These are phyloP conservation scores for Stenocarpella maydis DNA, from an alignment of 2,329 filamentous ascomycete genomes.

Conservation along the genomic window DNA sequence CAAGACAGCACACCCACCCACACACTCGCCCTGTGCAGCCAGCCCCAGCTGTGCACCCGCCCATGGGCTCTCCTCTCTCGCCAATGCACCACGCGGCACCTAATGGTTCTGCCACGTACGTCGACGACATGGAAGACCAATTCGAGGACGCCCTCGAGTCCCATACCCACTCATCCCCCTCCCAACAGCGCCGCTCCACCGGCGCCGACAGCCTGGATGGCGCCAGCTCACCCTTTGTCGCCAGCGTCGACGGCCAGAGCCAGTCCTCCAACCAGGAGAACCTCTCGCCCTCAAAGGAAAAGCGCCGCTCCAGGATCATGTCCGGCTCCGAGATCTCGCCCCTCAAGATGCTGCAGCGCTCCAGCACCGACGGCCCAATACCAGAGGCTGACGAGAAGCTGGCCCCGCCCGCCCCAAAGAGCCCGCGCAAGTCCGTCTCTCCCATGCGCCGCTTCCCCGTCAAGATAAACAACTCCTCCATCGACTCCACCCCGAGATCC, in stretches of 20 bases:
- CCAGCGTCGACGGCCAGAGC: conserved; percentile 45
- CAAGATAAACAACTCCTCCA: conserved; percentile 57
- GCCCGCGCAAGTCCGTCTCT: conserved; percentile 55
- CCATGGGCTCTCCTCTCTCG: conserved; percentile 32
- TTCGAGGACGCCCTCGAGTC: conserved; percentile 29
- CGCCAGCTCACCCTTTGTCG: conserved; percentile 45
- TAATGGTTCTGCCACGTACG: conserved; percentile 21
- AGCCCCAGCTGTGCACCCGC: conserved; percentile 11
- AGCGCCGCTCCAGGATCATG: conserved; percentile 61
- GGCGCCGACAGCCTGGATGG: conserved; percentile 38
- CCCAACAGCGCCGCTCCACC: conserved; percentile 29
- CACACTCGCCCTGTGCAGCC: not conserved
- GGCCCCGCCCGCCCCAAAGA: conserved; percentile 47
- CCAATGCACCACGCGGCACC: conserved; percentile 32
- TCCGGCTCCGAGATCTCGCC: conserved; percentile 66
- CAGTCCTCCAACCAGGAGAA: conserved; percentile 54
- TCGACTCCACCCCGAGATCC: conserved; percentile 36
- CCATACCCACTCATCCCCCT: conserved; percentile 36
- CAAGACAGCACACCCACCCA: not conserved
- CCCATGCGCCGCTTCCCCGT: conserved; percentile 70
- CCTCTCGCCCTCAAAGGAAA: conserved; percentile 55
- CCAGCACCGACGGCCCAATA: conserved; percentile 40
- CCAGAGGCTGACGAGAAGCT: conserved; percentile 43
- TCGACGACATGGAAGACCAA: conserved; percentile 26
- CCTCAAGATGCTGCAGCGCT: conserved; percentile 60